phyloP scores from a whole-genome alignment of 1,284 basidiomycete species.

The Ganoderma lingzhi region DNA sequence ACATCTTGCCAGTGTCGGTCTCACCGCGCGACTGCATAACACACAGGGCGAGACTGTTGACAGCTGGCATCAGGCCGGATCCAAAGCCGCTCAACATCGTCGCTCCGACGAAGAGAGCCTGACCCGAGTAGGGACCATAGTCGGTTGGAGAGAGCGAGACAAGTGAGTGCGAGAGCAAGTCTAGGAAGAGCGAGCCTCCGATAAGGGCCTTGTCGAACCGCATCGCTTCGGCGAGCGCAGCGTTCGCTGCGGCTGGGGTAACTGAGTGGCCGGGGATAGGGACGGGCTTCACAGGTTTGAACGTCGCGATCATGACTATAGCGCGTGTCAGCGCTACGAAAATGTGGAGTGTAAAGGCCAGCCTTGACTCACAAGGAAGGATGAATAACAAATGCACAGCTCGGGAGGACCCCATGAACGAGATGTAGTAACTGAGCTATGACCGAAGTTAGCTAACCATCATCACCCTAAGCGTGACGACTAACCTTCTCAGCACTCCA shows the following conservation, averaged over 20 bases:
- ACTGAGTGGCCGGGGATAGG: slow-evolving; percentile 10
- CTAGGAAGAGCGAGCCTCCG: slow-evolving; percentile 66
- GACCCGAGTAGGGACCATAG: slow-evolving; percentile 27
- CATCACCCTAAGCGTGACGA: background rate
- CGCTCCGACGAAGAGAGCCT: slow-evolving; percentile 58
- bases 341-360: background rate
- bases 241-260: slow-evolving; percentile 23
- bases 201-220: slow-evolving; percentile 72
- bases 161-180: slow-evolving; percentile 68
- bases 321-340: slow-evolving; percentile 23
- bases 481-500: slow-evolving; percentile 64
- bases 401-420: slow-evolving; percentile 57
- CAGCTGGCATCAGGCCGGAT: slow-evolving; percentile 67
- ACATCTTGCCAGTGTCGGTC: slow-evolving; percentile 58
- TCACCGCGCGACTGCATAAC: slow-evolving; percentile 61
- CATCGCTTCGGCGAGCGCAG: slow-evolving; percentile 66
- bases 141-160: slow-evolving; percentile 58
- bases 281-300: slow-evolving; percentile 51
- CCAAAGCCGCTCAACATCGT: slow-evolving; percentile 67
- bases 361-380: slow-evolving; percentile 57
- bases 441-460: slow-evolving; percentile 1
- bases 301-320: slow-evolving; percentile 52
- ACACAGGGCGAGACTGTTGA: slow-evolving; percentile 76
- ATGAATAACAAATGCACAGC: slow-evolving; percentile 61
- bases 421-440: slow-evolving; percentile 71